These are phyloP conservation scores for Ascomycota sp. DNA, from an alignment of 2,329 filamentous ascomycete species.

Conservation along the genomic window DNA sequence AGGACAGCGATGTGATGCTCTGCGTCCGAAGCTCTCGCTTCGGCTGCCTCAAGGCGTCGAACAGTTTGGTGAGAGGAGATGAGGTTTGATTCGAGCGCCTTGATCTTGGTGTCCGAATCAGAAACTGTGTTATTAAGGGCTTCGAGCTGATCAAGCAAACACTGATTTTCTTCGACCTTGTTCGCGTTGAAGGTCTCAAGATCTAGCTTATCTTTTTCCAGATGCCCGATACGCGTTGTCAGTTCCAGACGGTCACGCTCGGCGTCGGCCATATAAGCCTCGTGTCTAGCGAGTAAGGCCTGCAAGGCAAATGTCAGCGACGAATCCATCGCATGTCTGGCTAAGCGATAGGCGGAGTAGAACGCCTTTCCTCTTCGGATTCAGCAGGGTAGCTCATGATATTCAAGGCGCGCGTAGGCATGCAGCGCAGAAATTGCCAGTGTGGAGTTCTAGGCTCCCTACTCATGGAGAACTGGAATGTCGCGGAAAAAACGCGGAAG, in stretches of 20 bases:
- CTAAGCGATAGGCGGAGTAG: no score
- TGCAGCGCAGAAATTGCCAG: no score
- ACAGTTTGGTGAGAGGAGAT: constrained; percentile 60
- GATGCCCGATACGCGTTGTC: constrained; percentile 47
- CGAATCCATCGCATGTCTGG: no score
- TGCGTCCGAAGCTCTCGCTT: constrained; percentile 53
- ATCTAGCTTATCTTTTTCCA: constrained; percentile 54
- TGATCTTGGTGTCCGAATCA: constrained; percentile 64
- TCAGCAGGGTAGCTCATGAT: no score
- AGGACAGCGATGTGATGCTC: constrained; percentile 63
- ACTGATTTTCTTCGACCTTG: constrained; percentile 66
- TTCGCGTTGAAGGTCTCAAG: constrained; percentile 60
- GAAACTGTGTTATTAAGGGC: constrained; percentile 57
- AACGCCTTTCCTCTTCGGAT: no score
- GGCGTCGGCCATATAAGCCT: constrained; percentile 82
- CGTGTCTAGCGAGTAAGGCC: constrained; percentile 81
- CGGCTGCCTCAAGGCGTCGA: constrained; percentile 52
- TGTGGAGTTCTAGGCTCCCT: no score
- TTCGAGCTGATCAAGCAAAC: constrained; percentile 68
- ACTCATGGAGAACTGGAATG: no score
- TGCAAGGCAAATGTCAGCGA: constrained; percentile 57
- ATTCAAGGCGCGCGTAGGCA: no score
- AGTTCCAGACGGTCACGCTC: constrained; percentile 66
- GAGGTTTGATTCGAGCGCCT: constrained; percentile 55
- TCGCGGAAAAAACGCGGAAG: no score